A percentile compares a stretch with the other conserved stretches of the same genome.
These are phyloP conservation scores for Tricholoma saponaceum DNA, from an alignment of 768 basidiomycete species.

Conservation along the genomic window DNA sequence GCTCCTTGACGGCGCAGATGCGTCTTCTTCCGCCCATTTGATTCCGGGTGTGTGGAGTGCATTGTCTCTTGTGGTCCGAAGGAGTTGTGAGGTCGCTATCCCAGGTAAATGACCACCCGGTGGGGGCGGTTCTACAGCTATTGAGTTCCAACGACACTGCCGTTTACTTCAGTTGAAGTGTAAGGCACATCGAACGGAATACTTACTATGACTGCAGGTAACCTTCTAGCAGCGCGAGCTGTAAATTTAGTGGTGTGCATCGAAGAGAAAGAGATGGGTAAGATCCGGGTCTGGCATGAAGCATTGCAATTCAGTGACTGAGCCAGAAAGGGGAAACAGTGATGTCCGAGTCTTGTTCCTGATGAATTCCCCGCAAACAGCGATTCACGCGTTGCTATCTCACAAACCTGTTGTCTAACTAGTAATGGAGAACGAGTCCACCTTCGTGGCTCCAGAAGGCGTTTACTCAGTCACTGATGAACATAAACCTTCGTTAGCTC, in stretches of 20 bases:
- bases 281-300: conserved; percentile 36
- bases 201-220: conserved; percentile 19
- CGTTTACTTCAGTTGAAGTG: conserved; percentile 4
- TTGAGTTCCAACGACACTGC: conserved; percentile 48
- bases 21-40: conserved; percentile 63
- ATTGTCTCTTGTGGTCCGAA: conserved; percentile 61
- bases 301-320: conserved; percentile 13
- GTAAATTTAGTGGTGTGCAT: conserved; percentile 34
- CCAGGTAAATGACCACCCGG: conserved; percentile 75
- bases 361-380: neutral
- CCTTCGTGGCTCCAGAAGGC: conserved; percentile 87
- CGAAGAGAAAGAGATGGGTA: conserved; percentile 26
- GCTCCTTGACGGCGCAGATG: conserved; percentile 33
- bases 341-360: too few relatives aligned
- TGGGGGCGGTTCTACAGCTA: conserved; percentile 59
- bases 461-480: conserved; percentile 88
- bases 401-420: conserved; percentile 10
- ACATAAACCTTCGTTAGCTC: conserved; percentile 54
- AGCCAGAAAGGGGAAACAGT: conserved; percentile 1
- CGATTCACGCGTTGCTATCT: neutral
- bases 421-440: conserved; percentile 76
- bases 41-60: conserved; percentile 73
- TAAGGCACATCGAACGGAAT: neutral
- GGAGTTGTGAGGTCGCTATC: conserved; percentile 64
- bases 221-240: conserved; percentile 17